Evolutionary conservation across 2,329 filamentous ascomycete genomes (phyloP), one percentile per base, ranked within the genome.

Genomic region (Magnaporthiopsis poae): DNA sequence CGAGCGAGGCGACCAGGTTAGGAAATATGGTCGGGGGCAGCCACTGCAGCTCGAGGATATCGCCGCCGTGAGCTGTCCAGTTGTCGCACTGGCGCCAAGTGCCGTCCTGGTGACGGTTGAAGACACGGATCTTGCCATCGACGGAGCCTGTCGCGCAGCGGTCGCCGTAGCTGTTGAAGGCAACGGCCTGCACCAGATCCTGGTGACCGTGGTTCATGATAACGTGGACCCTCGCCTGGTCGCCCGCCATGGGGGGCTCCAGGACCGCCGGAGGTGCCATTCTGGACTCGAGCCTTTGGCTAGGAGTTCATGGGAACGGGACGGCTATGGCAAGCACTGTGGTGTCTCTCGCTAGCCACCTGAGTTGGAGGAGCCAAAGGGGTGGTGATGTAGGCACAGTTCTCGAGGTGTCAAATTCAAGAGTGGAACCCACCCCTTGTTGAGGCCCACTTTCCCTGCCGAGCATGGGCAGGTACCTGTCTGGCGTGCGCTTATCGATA

Each of bases 41-140:
- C 93, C 94, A 98, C 82, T 95, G 91, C 66, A 96, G 88, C 91
- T 96, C 92, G 68, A 92, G 82, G 69, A 98, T 90, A 77, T 97
- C 92, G 64, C 91, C 91, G 74, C 92, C 90, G 75, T 98, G 94
- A 25, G 92, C 94, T 63, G 86, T 87, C 92, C 93, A 97, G 67
- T 87, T 92, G 78, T 98, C 94, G 74, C 88, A 90, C 56, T 95
- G 80, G 65, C 86, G 84, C 91, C 92, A 96, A 67, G 86, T 81
- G 60, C 87, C 87, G 71, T 92, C 89, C 70, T 88, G 88, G 74
- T 95, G 89, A 63, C 89, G 85, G 77, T 94, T 91, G 84, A 94
- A 97, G 69, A 97, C 90, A 74, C 93, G 92, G 73, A 98, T 89
- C 75, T 90, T 91, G 76, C 96, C 94, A 76, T 98, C 94, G 25